phyloP scores from a whole-genome alignment of 768 basidiomycete species.

The Asterophora parasitica region DNA sequence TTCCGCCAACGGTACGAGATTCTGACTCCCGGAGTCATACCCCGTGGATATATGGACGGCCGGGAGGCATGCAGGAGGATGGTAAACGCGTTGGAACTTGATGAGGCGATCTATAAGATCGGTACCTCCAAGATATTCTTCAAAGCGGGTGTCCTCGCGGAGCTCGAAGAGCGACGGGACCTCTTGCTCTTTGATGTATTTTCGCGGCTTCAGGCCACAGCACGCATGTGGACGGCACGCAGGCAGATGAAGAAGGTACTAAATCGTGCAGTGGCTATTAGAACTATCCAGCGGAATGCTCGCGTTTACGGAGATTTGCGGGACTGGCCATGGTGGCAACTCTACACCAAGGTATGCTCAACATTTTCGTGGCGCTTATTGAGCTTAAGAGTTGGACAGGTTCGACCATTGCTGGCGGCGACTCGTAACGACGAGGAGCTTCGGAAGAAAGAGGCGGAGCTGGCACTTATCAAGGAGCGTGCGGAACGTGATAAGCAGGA shows the following conservation, averaged over 20 bases:
- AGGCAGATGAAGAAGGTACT: conserved; percentile 93
- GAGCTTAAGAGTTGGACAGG: conserved; percentile 35
- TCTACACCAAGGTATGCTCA: conserved; percentile 78
- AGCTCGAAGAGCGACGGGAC: conserved; percentile 91
- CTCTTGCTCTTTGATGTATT: conserved; percentile 85
- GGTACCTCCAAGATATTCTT: conserved; percentile 99
- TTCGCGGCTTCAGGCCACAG: conserved; percentile 79
- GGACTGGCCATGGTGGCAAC: conserved; percentile 99
- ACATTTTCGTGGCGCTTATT: background rate
- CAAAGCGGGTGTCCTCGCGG: conserved; percentile 96
- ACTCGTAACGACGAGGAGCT: conserved; percentile 92
- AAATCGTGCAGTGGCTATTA: conserved; percentile 85
- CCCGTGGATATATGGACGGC: conserved; percentile 96
- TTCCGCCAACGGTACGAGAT: conserved; percentile 97
- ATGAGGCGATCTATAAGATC: conserved; percentile 79
- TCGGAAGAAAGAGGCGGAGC: conserved; percentile 79
- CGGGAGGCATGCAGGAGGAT: conserved; percentile 90
- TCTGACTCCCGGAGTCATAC: conserved; percentile 89
- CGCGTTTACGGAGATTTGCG: conserved; percentile 83
- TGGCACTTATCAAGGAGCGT: conserved; percentile 73
- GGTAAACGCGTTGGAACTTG: conserved; percentile 84
- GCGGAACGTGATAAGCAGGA: conserved; percentile 86
- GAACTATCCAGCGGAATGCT: conserved; percentile 93
- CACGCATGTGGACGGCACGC: conserved; percentile 80
- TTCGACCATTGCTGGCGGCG: conserved; percentile 89